Percentiles rank a stretch among this genome's conserved stretches.
phyloP scores from a whole-genome alignment of 148 eudicot genomes.

The Heliosperma pusillum region DNA sequence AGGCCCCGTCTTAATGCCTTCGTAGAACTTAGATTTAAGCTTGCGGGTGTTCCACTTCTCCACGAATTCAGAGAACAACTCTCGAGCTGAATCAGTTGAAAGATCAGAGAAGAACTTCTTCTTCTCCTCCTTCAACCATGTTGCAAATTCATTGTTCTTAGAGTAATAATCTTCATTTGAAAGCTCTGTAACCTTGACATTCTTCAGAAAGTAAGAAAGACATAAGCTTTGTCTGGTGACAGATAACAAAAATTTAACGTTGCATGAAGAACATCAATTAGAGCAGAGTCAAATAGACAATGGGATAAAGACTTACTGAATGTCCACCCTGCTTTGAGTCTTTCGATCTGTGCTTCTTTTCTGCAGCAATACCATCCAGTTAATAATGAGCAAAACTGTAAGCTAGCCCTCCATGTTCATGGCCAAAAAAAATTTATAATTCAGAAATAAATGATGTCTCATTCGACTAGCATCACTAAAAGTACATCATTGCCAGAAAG shows the following conservation, averaged over 20 bases:
- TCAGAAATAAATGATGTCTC: background rate
- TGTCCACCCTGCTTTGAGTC: conserved; percentile 42
- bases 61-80: conserved; percentile 62
- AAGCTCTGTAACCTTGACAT: conserved; percentile 42
- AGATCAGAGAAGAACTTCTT: conserved; percentile 79
- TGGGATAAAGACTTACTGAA: conserved; percentile 40
- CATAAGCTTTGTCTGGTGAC: background rate
- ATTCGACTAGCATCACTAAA: background rate
- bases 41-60: conserved; percentile 60
- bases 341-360: conserved; percentile 63
- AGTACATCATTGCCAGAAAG: background rate
- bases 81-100: conserved; percentile 63
- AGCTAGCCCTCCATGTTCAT: background rate
- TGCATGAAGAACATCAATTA: background rate
- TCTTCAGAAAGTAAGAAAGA: conserved; percentile 31
- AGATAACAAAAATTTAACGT: background rate
- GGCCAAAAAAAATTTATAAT: background rate
- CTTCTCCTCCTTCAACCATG: conserved; percentile 86
- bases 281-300: background rate
- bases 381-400: background rate
- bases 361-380: conserved; percentile 38
- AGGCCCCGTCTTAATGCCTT: conserved; percentile 68
- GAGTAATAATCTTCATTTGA: conserved; percentile 75
- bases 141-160: conserved; percentile 93
- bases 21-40: conserved; percentile 65